Evolutionary conservation across 768 basidiomycete species (phyloP).

Genomic region (Xerocomellus chrysenteron): DNA sequence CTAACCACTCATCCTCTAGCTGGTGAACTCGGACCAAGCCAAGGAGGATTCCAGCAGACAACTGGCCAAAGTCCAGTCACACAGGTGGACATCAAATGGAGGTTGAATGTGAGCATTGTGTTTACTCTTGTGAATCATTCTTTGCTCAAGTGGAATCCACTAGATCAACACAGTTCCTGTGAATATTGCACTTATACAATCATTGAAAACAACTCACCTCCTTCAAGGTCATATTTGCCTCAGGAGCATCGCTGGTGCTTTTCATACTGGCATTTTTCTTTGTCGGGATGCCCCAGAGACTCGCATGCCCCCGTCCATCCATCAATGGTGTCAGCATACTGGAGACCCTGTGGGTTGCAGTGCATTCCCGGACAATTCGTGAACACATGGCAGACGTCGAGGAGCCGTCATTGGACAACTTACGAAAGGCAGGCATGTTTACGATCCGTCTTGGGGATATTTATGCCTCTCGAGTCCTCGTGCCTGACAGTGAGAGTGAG

Average conservation of each 20-base stretch:
- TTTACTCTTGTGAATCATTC: background rate
- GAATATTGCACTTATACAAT: background rate
- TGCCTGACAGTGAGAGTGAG: background rate
- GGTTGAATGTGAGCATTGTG: slow-evolving; percentile 9
- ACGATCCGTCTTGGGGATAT: background rate
- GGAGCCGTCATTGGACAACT: background rate
- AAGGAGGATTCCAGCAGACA: slow-evolving; percentile 3
- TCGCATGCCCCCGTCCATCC: background rate
- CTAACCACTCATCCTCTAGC: background rate
- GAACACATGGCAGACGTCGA: background rate
- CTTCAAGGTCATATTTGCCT: slow-evolving; percentile 3
- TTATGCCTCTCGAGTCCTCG: background rate
- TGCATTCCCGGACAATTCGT: background rate
- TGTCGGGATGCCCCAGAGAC: background rate
- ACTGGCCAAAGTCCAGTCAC: slow-evolving; percentile 2
- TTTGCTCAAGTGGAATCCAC: background rate
- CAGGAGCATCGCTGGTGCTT: slow-evolving; percentile 3
- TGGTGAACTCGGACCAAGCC: slow-evolving; percentile 1
- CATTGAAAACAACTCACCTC: background rate
- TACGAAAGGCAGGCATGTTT: slow-evolving; percentile 13
- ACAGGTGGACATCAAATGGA: slow-evolving; percentile 7
- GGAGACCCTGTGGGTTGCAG: slow-evolving; percentile 11
- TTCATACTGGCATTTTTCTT: background rate
- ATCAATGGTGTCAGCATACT: slow-evolving; percentile 11
- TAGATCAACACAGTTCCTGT: slow-evolving; percentile 20